phyloP scores from a whole-genome alignment of 2,329 filamentous ascomycete species.

The Aspergillus thermomutatus region DNA sequence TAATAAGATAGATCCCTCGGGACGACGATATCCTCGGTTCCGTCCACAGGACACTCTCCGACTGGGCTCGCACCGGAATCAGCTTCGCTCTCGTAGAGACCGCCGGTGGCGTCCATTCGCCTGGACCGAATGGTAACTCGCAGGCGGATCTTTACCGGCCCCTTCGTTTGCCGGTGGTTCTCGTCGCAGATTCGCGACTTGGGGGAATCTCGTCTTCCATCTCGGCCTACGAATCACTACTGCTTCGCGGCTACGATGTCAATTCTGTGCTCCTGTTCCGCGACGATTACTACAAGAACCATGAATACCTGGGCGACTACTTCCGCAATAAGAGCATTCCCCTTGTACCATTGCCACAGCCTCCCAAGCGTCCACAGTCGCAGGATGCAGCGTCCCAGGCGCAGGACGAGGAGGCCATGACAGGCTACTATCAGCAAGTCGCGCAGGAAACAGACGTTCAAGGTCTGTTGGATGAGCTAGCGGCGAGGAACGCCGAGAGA shows the following conservation, averaged over 20 bases:
- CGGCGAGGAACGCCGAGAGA: constrained; percentile 53
- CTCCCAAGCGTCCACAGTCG: constrained; percentile 48
- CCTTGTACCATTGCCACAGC: constrained; percentile 55
- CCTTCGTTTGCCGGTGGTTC: constrained; percentile 67
- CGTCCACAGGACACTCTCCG: constrained; percentile 45
- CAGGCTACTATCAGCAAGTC: constrained; percentile 58
- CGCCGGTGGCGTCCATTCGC: constrained; percentile 77
- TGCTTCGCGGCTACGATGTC: constrained; percentile 75
- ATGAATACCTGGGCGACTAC: constrained; percentile 64
- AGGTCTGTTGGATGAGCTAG: constrained; percentile 51
- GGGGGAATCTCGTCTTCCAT: constrained; percentile 80
- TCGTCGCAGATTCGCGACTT: constrained; percentile 71
- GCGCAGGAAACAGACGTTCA: constrained; percentile 40
- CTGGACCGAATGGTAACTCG: constrained; percentile 68
- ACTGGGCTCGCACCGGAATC: constrained; percentile 32
- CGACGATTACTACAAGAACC: constrained; percentile 64
- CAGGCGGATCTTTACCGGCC: constrained; percentile 77
- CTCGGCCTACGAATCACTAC: constrained; percentile 73
- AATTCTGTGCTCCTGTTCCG: constrained; percentile 67
- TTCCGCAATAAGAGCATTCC: constrained; percentile 60
- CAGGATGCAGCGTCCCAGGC: constrained; percentile 29
- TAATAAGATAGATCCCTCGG: constrained; percentile 42
- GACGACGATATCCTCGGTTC: constrained; percentile 50
- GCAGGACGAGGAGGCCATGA: constrained; percentile 58
- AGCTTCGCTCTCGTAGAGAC: constrained; percentile 74